Evolutionary conservation across 2,329 filamentous ascomycete species (phyloP).

Genomic region (Cercospora sp.): DNA sequence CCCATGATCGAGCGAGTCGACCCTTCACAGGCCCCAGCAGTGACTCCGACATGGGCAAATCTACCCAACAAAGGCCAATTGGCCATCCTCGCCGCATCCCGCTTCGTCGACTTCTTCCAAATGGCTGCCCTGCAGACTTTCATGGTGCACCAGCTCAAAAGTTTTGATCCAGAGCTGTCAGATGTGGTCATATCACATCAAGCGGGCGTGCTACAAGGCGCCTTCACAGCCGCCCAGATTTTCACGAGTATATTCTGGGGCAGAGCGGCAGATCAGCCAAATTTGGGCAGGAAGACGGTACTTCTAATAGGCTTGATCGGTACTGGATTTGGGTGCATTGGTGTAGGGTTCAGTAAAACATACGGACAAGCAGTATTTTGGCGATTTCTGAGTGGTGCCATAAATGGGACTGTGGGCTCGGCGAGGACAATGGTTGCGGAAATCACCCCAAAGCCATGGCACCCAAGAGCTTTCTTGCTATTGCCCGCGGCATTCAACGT

Average conservation of each 20-base stretch:
- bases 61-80: slow-evolving; percentile 46
- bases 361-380: slow-evolving; percentile 46
- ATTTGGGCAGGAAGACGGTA: slow-evolving; percentile 47
- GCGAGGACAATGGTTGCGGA: slow-evolving; percentile 47
- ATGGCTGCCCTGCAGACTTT: slow-evolving; percentile 48
- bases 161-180: slow-evolving; percentile 46
- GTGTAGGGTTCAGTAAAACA: slow-evolving; percentile 42
- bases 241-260: slow-evolving; percentile 47
- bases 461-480: slow-evolving; percentile 44
- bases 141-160: slow-evolving; percentile 47
- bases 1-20: not conserved
- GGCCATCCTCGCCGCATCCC: slow-evolving; percentile 43
- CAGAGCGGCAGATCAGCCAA: slow-evolving; percentile 44
- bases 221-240: slow-evolving; percentile 47
- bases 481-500: slow-evolving; percentile 45
- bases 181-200: slow-evolving; percentile 50
- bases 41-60: slow-evolving; percentile 41
- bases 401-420: slow-evolving; percentile 46
- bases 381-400: slow-evolving; percentile 43
- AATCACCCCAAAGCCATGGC: slow-evolving; percentile 43
- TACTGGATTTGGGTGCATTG: slow-evolving; percentile 43
- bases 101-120: slow-evolving; percentile 49
- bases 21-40: not conserved
- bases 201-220: slow-evolving; percentile 44
- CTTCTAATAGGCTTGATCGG: slow-evolving; percentile 44